Conservation (phyloP, 2,329 filamentous ascomycete species). For the Cucurbitaria berberidis region DNA sequence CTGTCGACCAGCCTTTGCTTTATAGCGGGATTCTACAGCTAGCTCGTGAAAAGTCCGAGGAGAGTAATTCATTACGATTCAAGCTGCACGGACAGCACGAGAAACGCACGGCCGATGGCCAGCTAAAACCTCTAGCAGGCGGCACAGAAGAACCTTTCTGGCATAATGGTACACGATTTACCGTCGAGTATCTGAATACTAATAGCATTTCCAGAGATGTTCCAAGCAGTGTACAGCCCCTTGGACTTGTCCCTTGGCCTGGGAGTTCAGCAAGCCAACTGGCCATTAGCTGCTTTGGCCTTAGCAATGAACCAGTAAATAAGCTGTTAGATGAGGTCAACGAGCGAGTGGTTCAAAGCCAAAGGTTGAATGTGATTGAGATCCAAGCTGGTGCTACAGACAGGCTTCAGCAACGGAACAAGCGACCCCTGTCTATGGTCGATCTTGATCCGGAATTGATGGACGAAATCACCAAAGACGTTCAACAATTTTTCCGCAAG, state of each 20-base stretch:
- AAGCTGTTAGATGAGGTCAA: constrained; percentile 1
- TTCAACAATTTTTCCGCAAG: constrained; percentile 4
- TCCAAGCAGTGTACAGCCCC: background rate
- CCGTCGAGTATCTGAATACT: background rate
- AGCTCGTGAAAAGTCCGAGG: constrained; percentile 1
- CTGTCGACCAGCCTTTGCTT: background rate
- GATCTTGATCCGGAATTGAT: constrained; percentile 11
- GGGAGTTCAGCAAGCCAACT: background rate
- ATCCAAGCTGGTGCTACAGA: background rate
- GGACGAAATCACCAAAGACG: constrained; percentile 4
- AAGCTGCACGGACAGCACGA: background rate
- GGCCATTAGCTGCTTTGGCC: constrained; percentile 10
- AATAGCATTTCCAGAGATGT: background rate
- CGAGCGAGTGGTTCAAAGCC: background rate
- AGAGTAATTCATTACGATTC: background rate
- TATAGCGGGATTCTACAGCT: background rate
- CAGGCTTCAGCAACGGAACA: background rate
- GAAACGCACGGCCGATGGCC: background rate
- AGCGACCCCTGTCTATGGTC: constrained; percentile 10
- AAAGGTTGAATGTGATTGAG: background rate
- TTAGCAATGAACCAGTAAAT: constrained; percentile 4
- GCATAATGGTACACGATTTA: background rate
- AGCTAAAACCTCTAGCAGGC: background rate
- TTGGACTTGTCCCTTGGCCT: background rate
- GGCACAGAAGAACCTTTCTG: background rate